phyloP scores from a whole-genome alignment of 1,284 basidiomycete species.

The Malassezia dermatis region DNA sequence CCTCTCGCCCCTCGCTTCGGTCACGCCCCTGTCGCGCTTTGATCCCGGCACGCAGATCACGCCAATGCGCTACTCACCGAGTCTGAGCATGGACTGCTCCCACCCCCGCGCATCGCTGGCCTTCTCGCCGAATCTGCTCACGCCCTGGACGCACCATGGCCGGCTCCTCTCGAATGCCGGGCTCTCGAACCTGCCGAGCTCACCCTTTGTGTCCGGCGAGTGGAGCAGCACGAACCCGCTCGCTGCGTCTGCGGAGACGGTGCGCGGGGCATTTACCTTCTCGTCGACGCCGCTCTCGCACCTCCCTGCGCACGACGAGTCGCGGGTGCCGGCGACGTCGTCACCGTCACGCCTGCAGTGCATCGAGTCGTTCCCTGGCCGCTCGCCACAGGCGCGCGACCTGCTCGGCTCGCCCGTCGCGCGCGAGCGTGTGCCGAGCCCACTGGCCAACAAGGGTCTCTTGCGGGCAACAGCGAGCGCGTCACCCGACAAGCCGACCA shows the following conservation, averaged over 20 bases:
- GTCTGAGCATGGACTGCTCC: background rate
- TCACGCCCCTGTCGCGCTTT: constrained; percentile 13
- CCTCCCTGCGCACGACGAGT: background rate
- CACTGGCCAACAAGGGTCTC: constrained; percentile 1
- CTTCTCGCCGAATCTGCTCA: constrained; percentile 15
- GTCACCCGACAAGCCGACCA: background rate
- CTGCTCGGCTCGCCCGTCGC: constrained; percentile 4
- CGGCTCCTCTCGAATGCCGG: constrained; percentile 12
- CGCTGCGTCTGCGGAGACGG: background rate
- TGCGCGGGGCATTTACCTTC: background rate
- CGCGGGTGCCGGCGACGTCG: background rate
- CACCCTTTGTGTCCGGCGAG: constrained; percentile 8
- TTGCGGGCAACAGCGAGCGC: background rate
- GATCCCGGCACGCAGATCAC: constrained; percentile 14
- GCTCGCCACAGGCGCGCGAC: constrained; percentile 10
- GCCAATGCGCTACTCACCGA: constrained; percentile 17
- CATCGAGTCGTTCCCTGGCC: constrained; percentile 17
- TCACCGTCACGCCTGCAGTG: constrained; percentile 14
- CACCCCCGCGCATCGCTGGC: constrained; percentile 1
- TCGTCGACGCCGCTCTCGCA: constrained; percentile 15
- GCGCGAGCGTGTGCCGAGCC: background rate
- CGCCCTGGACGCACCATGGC: constrained; percentile 16
- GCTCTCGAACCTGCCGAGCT: constrained; percentile 11
- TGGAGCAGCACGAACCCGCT: background rate
- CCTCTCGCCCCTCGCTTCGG: background rate